Base-by-base conservation (phyloP, 148 eudicot genomes). In the Rhododendron ferrugineum region DNA sequence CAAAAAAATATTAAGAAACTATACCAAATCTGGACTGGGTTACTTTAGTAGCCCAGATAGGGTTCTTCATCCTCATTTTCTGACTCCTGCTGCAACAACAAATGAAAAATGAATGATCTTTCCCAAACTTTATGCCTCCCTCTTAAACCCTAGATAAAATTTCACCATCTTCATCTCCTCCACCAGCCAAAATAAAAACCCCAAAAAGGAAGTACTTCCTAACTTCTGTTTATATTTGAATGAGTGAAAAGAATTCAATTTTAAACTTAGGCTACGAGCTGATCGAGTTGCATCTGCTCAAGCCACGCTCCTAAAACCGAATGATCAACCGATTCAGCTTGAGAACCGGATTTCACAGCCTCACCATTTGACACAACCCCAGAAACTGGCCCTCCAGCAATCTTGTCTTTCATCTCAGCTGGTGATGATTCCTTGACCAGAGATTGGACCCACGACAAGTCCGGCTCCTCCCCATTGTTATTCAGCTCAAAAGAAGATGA, bases 381-480 rank as follows among this genome's bases (percentile, higher is more conserved):
- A 22, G 89, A 62, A 37, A 80, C 83, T 85, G 86, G 46, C 73
- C 70, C 80, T 37, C 83, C 66, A 5, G 18, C 75, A 70, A 30
- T 84, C 66, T 36, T 85, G 3, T 91, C 90, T 83, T 88, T 88
- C 47, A 83, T 87, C 15, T 86, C 91, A 0, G 84, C 78, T 28
- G 95, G 92, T 79, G 93, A 87, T 79, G 93, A 87, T 60, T 93
- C 95, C 74, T 91, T 93, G 78, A 93, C 95, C 66, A 93, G 85
- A 11, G 95, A 91, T 49, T 91, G 93, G 46, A 93, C 92, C 94
- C 94, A 93, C 6, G 95, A 90, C 0, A 93, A 84, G 77, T 93
- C 92, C 4, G 93, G 95, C 87, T 91, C 94, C 79, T 92, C 94
- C 2, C 87, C 90, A 52, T 85, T 80, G 30, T 80, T 70, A 10